These are phyloP conservation scores for Cephaloascus albidus DNA, from an alignment of 805 yeast species.

Conservation along the genomic window DNA sequence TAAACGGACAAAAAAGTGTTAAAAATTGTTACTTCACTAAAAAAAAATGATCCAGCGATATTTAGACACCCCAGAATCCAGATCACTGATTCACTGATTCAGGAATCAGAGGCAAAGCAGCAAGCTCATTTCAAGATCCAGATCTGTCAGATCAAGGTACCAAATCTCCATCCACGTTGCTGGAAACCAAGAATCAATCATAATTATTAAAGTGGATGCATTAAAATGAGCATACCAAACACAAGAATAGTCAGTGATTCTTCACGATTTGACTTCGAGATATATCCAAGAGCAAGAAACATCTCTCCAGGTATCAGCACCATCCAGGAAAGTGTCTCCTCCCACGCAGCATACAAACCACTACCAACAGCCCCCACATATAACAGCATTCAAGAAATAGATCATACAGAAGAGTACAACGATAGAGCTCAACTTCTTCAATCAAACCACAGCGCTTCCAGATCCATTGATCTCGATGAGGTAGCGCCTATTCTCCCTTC, in stretches of 20 bases:
- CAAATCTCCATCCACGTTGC: no score
- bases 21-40: no score
- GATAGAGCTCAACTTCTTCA: not conserved
- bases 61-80: no score
- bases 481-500: not conserved
- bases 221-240: not conserved
- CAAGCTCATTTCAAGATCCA: no score
- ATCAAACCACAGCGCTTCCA: not conserved
- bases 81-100: no score
- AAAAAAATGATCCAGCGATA: no score
- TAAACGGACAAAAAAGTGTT: no score
- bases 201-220: not conserved
- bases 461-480: not conserved
- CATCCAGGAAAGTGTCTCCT: not conserved
- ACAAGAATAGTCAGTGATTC: not conserved
- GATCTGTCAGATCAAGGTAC: no score
- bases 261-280: not conserved
- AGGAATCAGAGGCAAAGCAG: no score
- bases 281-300: not conserved
- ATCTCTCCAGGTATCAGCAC: not conserved
- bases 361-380: not conserved
- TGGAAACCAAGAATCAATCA: no score
- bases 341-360: not conserved
- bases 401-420: not conserved
- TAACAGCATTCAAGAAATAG: not conserved